Evolutionary conservation across 129 eudicot species (phyloP), one percentile per base, ranked within the genome.

Genomic region (Saposhnikovia divaricata): DNA sequence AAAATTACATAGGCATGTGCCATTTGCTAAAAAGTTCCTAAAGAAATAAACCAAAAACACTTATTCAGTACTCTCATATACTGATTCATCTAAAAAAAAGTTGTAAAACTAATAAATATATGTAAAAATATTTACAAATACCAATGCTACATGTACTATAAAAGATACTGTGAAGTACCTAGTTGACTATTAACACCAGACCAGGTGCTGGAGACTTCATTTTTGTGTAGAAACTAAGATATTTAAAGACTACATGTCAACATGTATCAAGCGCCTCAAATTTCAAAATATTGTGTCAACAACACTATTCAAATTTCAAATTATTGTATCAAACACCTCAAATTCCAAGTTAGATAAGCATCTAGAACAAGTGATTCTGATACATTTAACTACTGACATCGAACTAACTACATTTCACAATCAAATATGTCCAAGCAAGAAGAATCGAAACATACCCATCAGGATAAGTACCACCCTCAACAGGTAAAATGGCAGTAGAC

Each of bases 371-470:
- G 42, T 31, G 21, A n/a, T 27, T 12, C 4, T 28, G 6, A 18
- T 10, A 61, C 73, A 78, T 25, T 42, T 37, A n/a, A 40, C 11
- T 15, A 44, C 12, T 12, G 43, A 38, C 2, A 40, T 25, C 25
- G 14, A 25, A 61, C 69, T 19, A 9, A 72, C 14, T 21, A 45
- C 28, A 68, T 31, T 31, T 68, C 43, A 5, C 43, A 68, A 68
- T 68, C 5, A 10, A 31, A 27, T 31, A 68, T 68, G 42, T 31
- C 44, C 13, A 61, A 42, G 42, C 59, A 46, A 40, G 5, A 76
- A 78, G 23, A 71, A 77, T 46, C 77, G 80, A 37, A 50, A 42
- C 90, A 76, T 89, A 92, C 97, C 97, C 97, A 77, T 89, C 87
- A 72, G 86, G 87, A 50, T 83, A 75, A 57, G 70, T 74, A 85